Base-by-base conservation (phyloP, 495 filamentous ascomycete genomes). In the Tuber umbilicatum region DNA sequence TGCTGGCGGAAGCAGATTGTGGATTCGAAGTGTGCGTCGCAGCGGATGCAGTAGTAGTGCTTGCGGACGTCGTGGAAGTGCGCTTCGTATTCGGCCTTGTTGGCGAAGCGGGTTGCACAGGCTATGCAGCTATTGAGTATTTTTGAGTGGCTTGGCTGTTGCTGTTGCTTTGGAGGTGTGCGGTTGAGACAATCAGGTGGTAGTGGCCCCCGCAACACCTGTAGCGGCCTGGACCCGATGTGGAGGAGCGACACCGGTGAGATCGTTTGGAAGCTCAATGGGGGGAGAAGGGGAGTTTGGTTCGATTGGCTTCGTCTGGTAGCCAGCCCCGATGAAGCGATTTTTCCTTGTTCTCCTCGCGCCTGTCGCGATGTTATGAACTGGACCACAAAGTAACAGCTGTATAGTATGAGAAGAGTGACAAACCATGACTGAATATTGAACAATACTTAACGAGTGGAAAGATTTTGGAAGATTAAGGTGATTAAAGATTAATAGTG, bases 21-120 rank as follows among this genome's bases (percentile, higher is more conserved):
- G 35, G 23, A 71, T 35, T 69, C 71, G 41, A 78, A 78, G 43
- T 78, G 77, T 12, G 76, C 77, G 68, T 78, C 77, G 55, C 77
- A 78, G 43, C 77, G 77, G 5, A 69, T 47, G n/a, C 77, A 78
- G 42, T 69, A 77, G 38, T 69, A 45, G 43, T 78, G 75, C 42
- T 69, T 69, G 14, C 71, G 41, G 27, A 71, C 71, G 12, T 68
- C 38, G 40, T 31, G 38, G 38, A 78, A 78, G 71, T 78, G 77
- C 19, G 64, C 42, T 3, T 35, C 42, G 17, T 72, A 70, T 39
- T 69, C 37, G 42, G 70, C 69, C 10, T 42, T n/a, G 45, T 69
- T 74, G 42, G 38, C 55, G 41, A n/a, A n/a, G n/a, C n/a, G n/a
- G n/a, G n/a, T n/a, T n/a, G n/a, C n/a, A n/a, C n/a, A n/a, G n/a